Evolutionary conservation across 768 basidiomycete genomes (phyloP), one percentile per base, ranked within the genome.

Genomic region (Pulveroboletus frians): DNA sequence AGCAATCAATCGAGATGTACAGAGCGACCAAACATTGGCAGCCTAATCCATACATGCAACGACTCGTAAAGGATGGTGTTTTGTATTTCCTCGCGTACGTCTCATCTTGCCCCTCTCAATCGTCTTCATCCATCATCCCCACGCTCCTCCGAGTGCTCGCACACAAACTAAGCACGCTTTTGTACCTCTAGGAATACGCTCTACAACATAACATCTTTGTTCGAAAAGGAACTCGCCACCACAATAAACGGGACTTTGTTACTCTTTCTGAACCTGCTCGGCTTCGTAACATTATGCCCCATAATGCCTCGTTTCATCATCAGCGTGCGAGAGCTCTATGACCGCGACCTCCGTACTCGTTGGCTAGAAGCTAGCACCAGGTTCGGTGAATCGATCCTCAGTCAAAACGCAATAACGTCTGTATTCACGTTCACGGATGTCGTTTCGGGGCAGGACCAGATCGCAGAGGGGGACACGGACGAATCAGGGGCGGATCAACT

Each of bases 21-120:
- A 36, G 39, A 9, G 41, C 36, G 8, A 54, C 52, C 5, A 49
- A 47, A 20, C 52, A 13, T 9, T 55, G 51, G 52, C 40, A 43
- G 8, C 31, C 36, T 11, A 55, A 49, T 29, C 29, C n/a, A 13
- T 54, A 43, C 39, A 47, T 47, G 39, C 37, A 17, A 14, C 11
- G 14, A 13, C 37, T 38, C 18, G 37, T 32, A 14, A 32, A 9
- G 31, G 31, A 32, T 14, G 31, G 31, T 1, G 13, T 32, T 14
- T 14, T 32, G 13, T 32, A 32, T 14, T 32, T 32, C 31, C 15
- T 32, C 31, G 31, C 14, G 31, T 32, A 15, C 31, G 31, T 32
- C 13, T 32, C 5, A 11, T 30, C 29, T 11, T 30, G 9, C 3
- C 29, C 29, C 29, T 29, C 27, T 30, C 31, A 15, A 15, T 32